Evolutionary conservation across 108 stramenopile species (phyloP), one percentile per base, ranked within the genome.

Genomic region (Cyclotella cryptica): DNA sequence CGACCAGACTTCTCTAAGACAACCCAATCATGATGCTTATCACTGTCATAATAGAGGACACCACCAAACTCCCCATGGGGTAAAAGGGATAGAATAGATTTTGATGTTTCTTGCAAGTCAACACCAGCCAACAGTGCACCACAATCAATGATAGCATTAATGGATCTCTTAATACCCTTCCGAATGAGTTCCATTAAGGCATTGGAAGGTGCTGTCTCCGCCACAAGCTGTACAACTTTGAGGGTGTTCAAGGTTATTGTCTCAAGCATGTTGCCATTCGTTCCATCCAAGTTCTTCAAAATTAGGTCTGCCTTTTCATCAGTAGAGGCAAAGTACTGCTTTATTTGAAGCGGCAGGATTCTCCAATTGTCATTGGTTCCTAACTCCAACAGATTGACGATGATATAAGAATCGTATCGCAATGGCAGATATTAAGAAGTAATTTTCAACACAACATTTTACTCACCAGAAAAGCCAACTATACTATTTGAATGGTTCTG

Each of bases 231-330:
- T n/a, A 35, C 30, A 40, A 65, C 61, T 40, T 18, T 18, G 6
- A 61, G 21, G 18, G 44, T 69, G 52, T 83, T 66, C 28, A 70
- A 40, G 3, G 85, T 17, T 7, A 88, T 82, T 26, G 81, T 46
- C 11, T 85, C 67, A 10, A 88, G 28, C 88, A 88, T 88, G 39
- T 73, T 64, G 21, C 88, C 88, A 65, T 88, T 84, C 17, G 88
- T 88, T 18, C 60, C 80, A 21, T 62, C 39, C 14, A 86, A 71
- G 4, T 69, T 18, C n/a, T 66, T 59, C 21, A 67, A 44, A 9
- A 64, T 43, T 11, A 69, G n/a, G 47, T 82, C 75, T 24, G 75
- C 24, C 0, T 45, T 27, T 0, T 69, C 27, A 10, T 30, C 35
- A 17, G 69, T 13, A 0, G 69, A 78, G 35, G 80, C 44, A 62